These are phyloP conservation scores for Mortierella sp. DNA, from an alignment of 371 early-diverging fungal species.

Conservation along the genomic window DNA sequence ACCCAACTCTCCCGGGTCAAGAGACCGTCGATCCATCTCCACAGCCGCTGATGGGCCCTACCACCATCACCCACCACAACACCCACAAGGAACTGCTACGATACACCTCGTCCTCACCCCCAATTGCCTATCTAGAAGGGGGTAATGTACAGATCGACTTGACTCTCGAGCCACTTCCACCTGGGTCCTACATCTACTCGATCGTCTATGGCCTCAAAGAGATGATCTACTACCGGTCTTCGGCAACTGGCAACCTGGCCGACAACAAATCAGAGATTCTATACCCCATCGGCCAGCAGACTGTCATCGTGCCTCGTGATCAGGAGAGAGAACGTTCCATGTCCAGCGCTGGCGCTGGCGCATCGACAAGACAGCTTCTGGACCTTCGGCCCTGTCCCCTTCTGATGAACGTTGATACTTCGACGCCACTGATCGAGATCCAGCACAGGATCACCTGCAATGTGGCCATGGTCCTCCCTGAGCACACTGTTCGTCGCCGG, in stretches of 20 bases:
- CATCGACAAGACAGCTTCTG: slow-evolving; percentile 47
- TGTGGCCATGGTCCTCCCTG: slow-evolving; percentile 37
- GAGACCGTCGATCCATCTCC: neutral
- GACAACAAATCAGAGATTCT: slow-evolving; percentile 52
- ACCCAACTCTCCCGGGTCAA: neutral
- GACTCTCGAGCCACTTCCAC: slow-evolving; percentile 43
- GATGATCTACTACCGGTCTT: slow-evolving; percentile 42
- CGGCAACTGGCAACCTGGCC: slow-evolving; percentile 37
- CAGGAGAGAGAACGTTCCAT: slow-evolving; percentile 40
- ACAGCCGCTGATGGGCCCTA: slow-evolving; percentile 21
- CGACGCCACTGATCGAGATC: slow-evolving; percentile 44
- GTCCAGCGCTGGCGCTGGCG: slow-evolving; percentile 50
- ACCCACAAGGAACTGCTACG: slow-evolving; percentile 48
- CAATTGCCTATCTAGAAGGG: slow-evolving; percentile 43
- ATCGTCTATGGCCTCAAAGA: slow-evolving; percentile 50
- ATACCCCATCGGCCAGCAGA: slow-evolving; percentile 53
- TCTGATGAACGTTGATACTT: slow-evolving; percentile 40
- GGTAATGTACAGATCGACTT: slow-evolving; percentile 40
- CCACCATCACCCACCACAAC: slow-evolving; percentile 49
- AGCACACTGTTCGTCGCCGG: slow-evolving; percentile 14
- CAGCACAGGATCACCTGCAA: slow-evolving; percentile 50
- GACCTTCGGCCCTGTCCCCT: slow-evolving; percentile 42
- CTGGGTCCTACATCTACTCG: slow-evolving; percentile 47
- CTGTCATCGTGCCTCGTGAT: slow-evolving; percentile 48
- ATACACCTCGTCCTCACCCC: slow-evolving; percentile 45